Percentiles rank a stretch among this genome's conserved stretches.
Conservation (phyloP, 495 filamentous ascomycete genomes). For the Bathelium albidoporum region DNA sequence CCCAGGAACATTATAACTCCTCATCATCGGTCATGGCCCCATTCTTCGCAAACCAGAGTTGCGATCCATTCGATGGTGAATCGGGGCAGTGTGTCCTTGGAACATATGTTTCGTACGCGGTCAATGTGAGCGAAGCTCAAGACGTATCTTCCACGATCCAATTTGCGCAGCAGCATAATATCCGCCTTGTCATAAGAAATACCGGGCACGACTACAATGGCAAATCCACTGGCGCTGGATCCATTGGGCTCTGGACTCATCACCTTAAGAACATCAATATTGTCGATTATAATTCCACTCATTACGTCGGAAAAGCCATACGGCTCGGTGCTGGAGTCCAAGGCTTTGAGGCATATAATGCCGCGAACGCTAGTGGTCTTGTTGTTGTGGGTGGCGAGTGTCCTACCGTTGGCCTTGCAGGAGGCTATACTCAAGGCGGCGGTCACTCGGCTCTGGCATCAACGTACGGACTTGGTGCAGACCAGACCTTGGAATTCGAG, state of each 20-base stretch:
- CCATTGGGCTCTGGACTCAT: constrained; percentile 43
- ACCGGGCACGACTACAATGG: constrained; percentile 49
- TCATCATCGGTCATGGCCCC: constrained; percentile 22
- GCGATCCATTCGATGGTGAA: constrained; percentile 12
- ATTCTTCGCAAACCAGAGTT: constrained; percentile 21
- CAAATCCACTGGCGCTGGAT: constrained; percentile 43
- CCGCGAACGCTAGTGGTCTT: constrained; percentile 13
- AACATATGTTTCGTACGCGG: constrained; percentile 16
- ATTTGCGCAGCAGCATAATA: constrained; percentile 43
- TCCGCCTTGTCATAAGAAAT: constrained; percentile 56
- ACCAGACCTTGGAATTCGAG: constrained; percentile 46
- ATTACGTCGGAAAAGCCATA: constrained; percentile 30
- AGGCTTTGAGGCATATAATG: constrained; percentile 17
- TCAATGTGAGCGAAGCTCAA: constrained; percentile 13
- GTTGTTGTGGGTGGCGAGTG: constrained; percentile 20
- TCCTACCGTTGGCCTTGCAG: constrained; percentile 20
- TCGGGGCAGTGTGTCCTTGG: constrained; percentile 13
- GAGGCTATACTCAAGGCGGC: constrained; percentile 21
- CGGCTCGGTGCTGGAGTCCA: constrained; percentile 19
- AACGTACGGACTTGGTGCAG: constrained; percentile 49
- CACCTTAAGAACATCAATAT: constrained; percentile 39
- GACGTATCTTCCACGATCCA: constrained; percentile 39
- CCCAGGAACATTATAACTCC: constrained; percentile 15
- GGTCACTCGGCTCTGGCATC: constrained; percentile 35
- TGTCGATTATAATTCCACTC: constrained; percentile 30